phyloP scores from a whole-genome alignment of 169 alveolate species.

The Perkinsus marinus region DNA sequence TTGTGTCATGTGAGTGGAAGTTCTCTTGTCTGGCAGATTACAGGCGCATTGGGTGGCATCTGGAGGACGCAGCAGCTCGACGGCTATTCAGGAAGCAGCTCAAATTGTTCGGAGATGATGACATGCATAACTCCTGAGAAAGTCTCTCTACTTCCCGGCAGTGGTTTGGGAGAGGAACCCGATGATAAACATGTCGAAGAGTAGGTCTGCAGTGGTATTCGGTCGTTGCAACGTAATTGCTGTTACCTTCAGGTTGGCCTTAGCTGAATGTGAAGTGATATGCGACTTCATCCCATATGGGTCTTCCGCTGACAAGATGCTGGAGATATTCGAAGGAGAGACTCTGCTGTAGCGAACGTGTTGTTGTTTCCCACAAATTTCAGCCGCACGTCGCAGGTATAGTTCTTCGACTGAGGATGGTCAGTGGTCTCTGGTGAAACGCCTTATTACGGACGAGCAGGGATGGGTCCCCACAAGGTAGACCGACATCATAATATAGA shows the following conservation, averaged over 20 bases:
- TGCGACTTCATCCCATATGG: background rate
- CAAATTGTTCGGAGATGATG: background rate
- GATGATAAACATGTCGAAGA: no score
- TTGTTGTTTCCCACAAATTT: background rate
- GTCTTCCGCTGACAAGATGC: background rate
- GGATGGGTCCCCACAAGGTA: background rate
- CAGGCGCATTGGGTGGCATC: no score
- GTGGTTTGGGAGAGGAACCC: no score
- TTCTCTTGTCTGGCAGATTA: background rate
- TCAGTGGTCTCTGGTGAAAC: background rate
- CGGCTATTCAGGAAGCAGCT: background rate
- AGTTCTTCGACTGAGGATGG: background rate
- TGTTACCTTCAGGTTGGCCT: background rate
- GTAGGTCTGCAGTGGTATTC: no score
- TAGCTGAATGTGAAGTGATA: background rate
- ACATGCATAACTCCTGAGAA: background rate
- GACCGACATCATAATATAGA: background rate
- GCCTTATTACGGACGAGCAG: background rate
- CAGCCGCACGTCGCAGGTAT: background rate
- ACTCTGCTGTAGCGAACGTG: background rate
- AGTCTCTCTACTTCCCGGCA: no score
- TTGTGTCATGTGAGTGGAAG: background rate
- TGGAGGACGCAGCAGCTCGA: background rate
- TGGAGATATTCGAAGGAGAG: background rate
- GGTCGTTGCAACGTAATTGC: background rate